These are phyloP conservation scores for Funneliformis geosporum DNA, from an alignment of 192 early-diverging fungal species.

Conservation along the genomic window DNA sequence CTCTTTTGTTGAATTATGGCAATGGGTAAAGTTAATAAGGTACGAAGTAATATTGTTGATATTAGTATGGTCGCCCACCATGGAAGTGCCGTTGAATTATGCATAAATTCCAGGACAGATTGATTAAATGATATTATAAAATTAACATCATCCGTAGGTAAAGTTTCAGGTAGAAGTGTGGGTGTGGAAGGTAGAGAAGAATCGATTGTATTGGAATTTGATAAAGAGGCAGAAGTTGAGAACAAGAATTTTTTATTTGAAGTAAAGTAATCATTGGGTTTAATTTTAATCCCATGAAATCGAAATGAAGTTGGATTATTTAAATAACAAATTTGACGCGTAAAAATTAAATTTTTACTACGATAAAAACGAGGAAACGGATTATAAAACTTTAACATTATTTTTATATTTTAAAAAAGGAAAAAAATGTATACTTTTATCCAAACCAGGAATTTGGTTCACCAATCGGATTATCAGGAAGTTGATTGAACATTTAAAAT, in stretches of 20 bases:
- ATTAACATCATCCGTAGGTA: background rate
- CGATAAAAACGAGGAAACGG: too few species aligned
- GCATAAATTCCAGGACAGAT: conserved; percentile 47
- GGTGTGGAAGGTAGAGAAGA: background rate
- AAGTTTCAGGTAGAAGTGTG: background rate
- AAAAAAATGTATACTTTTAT: too few species aligned
- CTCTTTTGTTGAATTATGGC: conserved; percentile 62
- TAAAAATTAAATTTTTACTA: too few species aligned
- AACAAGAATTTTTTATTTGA: background rate
- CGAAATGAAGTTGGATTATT: background rate
- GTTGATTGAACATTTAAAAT: too few species aligned
- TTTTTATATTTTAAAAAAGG: too few species aligned
- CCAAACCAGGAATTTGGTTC: too few species aligned
- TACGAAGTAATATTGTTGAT: conserved; percentile 51
- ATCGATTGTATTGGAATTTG: background rate
- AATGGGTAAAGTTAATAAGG: conserved; percentile 54
- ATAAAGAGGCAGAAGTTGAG: background rate
- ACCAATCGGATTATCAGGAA: too few species aligned
- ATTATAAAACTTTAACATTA: too few species aligned
- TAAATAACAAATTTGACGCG: background rate
- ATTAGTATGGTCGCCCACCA: conserved; percentile 62
- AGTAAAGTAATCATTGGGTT: background rate
- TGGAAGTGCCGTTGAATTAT: conserved; percentile 44
- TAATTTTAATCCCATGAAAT: background rate
- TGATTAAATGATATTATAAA: conserved; percentile 37